Base-by-base conservation (phyloP, 164 flowering plant genomes). In the Dillenia turbinata region DNA sequence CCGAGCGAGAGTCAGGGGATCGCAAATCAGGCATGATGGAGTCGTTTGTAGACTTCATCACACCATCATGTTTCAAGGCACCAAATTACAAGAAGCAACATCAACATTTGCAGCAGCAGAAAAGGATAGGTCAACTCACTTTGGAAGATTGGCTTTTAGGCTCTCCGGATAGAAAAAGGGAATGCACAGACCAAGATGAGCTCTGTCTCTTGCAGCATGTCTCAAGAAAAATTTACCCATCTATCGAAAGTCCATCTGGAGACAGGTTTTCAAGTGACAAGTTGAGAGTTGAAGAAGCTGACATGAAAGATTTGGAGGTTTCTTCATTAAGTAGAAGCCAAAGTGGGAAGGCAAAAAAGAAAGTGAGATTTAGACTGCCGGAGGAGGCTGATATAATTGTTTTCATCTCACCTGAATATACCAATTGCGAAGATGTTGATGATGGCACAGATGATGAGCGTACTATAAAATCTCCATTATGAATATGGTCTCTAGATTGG, bases 331-430 rank as follows among this genome's bases (percentile, higher is more conserved):
- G 66, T 4, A 66, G 59, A 60, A 78, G 74, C 70, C 61, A 57
- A 66, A 70, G 73, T 65, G 64, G 49, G 55, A 81, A 78, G 66
- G 1, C 40, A 9, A 71, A 68, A 55, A 77, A 77, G 71, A 77
- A 51, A 56, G 80, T 82, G 60, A 77, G 69, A n/a, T 77, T 82
- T 67, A 74, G 64, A 62, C 12, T 70, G 55, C 81, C 81, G 22
- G 69, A 73, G 26, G 81, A 71, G 59, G 66, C 73, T 77, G 81
- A 79, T 66, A 63, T 73, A 9, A 44, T 71, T 49, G 44, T 75
- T 50, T 72, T 68, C 44, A 49, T 69, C 51, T 66, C 81, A 40
- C 68, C 77, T 26, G 40, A 26, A 26, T 26, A 26, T 26, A 2
- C 3, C 4, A 26, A 26, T 33, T 5, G 40, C 40, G 40, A 33